phyloP scores from a whole-genome alignment of 768 basidiomycete species.

The Obba rivulosa region DNA sequence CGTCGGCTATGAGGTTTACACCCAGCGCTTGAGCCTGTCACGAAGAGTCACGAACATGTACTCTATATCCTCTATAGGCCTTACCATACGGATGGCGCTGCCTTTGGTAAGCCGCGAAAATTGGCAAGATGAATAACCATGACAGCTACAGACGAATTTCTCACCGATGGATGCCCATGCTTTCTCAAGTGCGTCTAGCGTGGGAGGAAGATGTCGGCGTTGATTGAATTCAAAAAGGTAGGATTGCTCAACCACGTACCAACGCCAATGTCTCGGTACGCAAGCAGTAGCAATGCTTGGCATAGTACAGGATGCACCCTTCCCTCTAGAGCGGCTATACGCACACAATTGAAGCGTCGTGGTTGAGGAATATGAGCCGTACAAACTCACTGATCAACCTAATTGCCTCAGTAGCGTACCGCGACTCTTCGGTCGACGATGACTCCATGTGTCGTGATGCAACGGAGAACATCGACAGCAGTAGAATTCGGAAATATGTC shows the following conservation, averaged over 20 bases:
- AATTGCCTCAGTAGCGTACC: background rate
- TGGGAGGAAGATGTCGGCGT: background rate
- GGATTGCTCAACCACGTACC: background rate
- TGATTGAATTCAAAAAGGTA: background rate
- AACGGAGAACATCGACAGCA: background rate
- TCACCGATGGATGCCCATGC: slow-evolving; percentile 2
- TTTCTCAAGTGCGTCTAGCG: background rate
- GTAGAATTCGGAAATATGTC: background rate
- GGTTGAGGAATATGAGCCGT: background rate
- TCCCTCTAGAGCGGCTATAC: background rate
- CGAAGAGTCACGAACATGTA: background rate
- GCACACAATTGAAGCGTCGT: background rate
- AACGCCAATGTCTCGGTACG: background rate
- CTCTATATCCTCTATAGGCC: background rate
- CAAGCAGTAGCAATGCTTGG: slow-evolving; percentile 2
- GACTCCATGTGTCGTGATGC: background rate
- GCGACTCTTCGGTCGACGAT: no score
- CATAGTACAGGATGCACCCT: background rate
- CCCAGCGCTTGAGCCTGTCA: slow-evolving; percentile 2
- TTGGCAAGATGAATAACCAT: background rate
- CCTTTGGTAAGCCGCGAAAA: background rate
- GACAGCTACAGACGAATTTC: background rate
- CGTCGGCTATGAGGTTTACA: background rate
- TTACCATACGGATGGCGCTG: slow-evolving; percentile 1
- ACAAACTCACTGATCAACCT: background rate